Evolutionary conservation across 306 rosid genomes (phyloP), one percentile per base, ranked within the genome.

Genomic region (Styphnolobium japonicum): DNA sequence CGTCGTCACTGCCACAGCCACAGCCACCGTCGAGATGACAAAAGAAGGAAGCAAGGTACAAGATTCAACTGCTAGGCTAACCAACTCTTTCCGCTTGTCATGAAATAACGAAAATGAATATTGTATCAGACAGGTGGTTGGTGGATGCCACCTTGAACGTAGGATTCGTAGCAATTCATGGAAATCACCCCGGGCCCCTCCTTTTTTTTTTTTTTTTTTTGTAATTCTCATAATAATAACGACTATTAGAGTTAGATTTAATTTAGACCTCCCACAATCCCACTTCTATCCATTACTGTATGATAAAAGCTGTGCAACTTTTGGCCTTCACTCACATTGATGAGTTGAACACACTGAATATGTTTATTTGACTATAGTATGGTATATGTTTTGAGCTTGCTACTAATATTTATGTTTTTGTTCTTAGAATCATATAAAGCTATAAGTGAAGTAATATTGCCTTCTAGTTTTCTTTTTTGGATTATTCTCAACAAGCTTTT

Each of bases 91-190:
- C 22, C 27, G 12, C 14, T 51, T 69, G 23, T 18, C 76, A 67
- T 53, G 36, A 39, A 62, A 63, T 51, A 23, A 7, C 74, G 33
- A 18, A 55, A 61, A 55, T 42, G 56, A 42, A n/a, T 27, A n/a
- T 53, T 74, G 48, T 33, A 65, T 31, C 31, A 22, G 33, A 65
- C 71, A 77, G 73, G 65, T 83, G 86, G 51, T 2, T 74, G 72
- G 34, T 69, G 51, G 10, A 42, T 31, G 23, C 33, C 51, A 73
- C 77, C 85, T 56, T 58, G 10, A 75, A 58, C 81, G 67, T 74
- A 75, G 69, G 81, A 74, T 66, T 73, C 80, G 76, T 78, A 78
- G 67, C 15, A 68, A 78, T 83, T 79, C 67, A 51, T 49, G 79
- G 67, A 10, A 48, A 60, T 58, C 70, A 31, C 2, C 36, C 33